A percentile compares a stretch with the other conserved stretches of the same genome.
phyloP scores from a whole-genome alignment of 2,329 filamentous ascomycete genomes.

The Colletotrichum musicola region DNA sequence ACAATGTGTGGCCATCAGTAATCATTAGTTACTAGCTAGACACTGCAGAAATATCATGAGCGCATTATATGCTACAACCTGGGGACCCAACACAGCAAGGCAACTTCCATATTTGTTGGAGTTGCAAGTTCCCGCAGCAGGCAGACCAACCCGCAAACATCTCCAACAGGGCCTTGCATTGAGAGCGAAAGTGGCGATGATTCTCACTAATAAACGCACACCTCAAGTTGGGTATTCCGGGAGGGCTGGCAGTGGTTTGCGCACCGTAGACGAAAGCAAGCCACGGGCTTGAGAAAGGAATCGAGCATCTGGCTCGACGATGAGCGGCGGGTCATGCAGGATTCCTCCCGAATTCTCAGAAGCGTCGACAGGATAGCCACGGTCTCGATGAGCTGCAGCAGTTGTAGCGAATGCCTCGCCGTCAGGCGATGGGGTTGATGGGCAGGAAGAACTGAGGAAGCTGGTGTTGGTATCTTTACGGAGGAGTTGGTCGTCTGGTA shows the following conservation, averaged over 20 bases:
- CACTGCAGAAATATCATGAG: conserved; percentile 30
- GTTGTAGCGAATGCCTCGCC: not conserved
- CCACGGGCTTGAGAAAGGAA: conserved; percentile 30
- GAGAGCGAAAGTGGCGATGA: no score
- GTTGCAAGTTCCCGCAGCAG: no score
- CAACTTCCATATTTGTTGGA: no score
- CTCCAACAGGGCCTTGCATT: no score
- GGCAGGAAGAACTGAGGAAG: not conserved
- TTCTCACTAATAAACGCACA: not conserved
- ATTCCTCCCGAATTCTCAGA: not conserved
- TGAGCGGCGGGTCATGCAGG: not conserved
- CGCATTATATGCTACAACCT: not conserved
- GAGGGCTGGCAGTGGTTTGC: conserved; percentile 59
- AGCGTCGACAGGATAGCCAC: not conserved
- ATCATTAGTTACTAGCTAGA: conserved; percentile 36
- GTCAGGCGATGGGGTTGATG: not conserved
- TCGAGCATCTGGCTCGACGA: conserved; percentile 11
- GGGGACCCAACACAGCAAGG: no score
- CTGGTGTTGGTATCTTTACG: conserved; percentile 2
- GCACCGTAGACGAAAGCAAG: conserved; percentile 38
- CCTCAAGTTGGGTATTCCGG: conserved; percentile 48
- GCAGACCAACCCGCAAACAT: no score
- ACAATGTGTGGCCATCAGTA: conserved; percentile 32
- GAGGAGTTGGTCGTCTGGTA: not conserved
- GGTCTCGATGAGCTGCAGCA: not conserved